phyloP scores from a whole-genome alignment of 768 basidiomycete species.

The Lyophyllum shimeji region DNA sequence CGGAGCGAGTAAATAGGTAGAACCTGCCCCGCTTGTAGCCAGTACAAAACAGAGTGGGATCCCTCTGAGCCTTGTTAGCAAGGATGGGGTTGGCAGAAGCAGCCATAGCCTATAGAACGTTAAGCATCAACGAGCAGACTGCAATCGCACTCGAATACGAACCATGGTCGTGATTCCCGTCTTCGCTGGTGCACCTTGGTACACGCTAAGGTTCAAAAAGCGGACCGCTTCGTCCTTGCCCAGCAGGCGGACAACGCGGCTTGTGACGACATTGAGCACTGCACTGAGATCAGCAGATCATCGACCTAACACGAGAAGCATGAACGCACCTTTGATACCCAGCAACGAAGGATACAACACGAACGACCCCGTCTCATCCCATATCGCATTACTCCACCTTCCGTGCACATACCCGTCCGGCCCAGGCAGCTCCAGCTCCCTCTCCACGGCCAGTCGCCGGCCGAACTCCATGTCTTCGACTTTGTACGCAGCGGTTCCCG shows the following conservation, averaged over 20 bases:
- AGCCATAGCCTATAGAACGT: slow-evolving; percentile 71
- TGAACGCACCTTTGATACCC: slow-evolving; percentile 82
- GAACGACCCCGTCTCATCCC: slow-evolving; percentile 98
- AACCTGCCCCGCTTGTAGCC: slow-evolving; percentile 92
- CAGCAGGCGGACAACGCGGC: slow-evolving; percentile 82
- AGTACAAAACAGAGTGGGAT: slow-evolving; percentile 91
- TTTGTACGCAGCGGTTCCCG: slow-evolving; percentile 87
- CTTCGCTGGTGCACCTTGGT: slow-evolving; percentile 93
- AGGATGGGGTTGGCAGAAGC: slow-evolving; percentile 95
- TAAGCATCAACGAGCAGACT: slow-evolving; percentile 6
- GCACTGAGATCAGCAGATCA: background rate
- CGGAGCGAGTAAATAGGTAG: slow-evolving; percentile 89
- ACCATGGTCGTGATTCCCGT: slow-evolving; percentile 79
- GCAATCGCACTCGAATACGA: slow-evolving; percentile 23
- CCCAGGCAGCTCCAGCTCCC: slow-evolving; percentile 84
- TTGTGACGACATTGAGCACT: slow-evolving; percentile 96
- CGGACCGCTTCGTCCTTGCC: slow-evolving; percentile 95
- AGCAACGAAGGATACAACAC: slow-evolving; percentile 90
- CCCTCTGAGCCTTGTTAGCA: slow-evolving; percentile 77
- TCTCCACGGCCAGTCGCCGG: slow-evolving; percentile 88
- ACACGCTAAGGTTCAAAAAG: slow-evolving; percentile 84
- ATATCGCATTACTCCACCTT: slow-evolving; percentile 86
- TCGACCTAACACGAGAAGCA: background rate
- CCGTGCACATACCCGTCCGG: slow-evolving; percentile 72
- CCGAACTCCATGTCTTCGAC: slow-evolving; percentile 99